Evolutionary conservation across 306 rosid genomes (phyloP), one percentile per base, ranked within the genome.

Genomic region (Trifolium subterraneum): DNA sequence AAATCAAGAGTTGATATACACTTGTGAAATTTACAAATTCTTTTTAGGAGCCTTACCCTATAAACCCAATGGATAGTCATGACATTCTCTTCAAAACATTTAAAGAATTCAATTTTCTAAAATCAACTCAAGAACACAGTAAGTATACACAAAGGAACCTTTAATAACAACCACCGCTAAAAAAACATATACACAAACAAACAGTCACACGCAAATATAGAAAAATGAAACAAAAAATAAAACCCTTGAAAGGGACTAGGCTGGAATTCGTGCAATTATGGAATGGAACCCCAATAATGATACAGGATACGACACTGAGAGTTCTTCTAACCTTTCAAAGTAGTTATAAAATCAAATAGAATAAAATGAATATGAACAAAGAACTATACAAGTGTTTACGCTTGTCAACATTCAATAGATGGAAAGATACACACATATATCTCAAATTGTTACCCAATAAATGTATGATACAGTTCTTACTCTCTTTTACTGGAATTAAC

Each of bases 371-470:
- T 8, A 19, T 12, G 20, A 64, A 47, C 23, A 63, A 64, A 70
- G n/a, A 70, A 47, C 51, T 72, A 56, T 10, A 56, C 7, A 45
- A 65, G 33, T 14, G 31, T 10, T 65, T 31, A 15, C 14, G 33
- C 69, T 50, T 35, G 38, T 36, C 58, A 13, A 42, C 56, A 16
- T 35, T 51, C 55, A 59, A 22, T 66, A 56, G 14, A 65, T 72
- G 68, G 44, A 72, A 51, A 54, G 44, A 29, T 41, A 42, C 35
- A 5, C 29, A 29, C 65, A 6, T 36, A 42, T 61, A 12, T 68
- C 76, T 61, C 52, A 62, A 62, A 80, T 31, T 76, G 67, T 19
- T 45, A 69, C 29, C 18, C 78, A 22, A 64, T 56, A 64, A 58
- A 45, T 33, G 55, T 22, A 68, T 3, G 50, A 61, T 67, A 25